Evolutionary conservation across 2,329 filamentous ascomycete species (phyloP).

Genomic region (Lachnellula cervina): DNA sequence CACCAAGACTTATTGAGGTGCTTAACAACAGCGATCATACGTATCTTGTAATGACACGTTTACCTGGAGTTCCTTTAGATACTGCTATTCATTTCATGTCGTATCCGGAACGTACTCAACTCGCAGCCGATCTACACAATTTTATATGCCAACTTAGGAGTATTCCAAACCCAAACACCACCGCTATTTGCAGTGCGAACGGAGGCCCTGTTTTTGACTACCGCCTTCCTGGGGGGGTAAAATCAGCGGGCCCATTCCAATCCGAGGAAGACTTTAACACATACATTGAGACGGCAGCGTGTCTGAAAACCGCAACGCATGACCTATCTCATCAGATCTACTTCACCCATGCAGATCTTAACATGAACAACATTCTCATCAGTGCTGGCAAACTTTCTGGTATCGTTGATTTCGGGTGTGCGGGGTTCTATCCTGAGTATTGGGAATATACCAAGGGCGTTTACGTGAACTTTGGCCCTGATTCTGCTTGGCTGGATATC

Average conservation of each 20-base stretch:
- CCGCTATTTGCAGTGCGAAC: slow-evolving; percentile 1
- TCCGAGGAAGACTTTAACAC: slow-evolving; percentile 2
- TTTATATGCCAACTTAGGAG: background rate
- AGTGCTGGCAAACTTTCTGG: slow-evolving; percentile 1
- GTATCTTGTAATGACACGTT: slow-evolving; percentile 9
- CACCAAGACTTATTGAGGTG: slow-evolving; percentile 5
- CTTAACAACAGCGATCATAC: background rate
- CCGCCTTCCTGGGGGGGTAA: background rate
- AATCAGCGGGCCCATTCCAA: background rate
- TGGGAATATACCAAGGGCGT: slow-evolving; percentile 10
- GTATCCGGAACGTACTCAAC: slow-evolving; percentile 1
- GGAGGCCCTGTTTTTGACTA: slow-evolving; percentile 8
- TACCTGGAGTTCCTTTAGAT: background rate
- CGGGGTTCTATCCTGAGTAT: slow-evolving; percentile 4
- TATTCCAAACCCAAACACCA: slow-evolving; percentile 3
- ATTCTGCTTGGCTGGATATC: background rate
- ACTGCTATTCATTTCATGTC: background rate
- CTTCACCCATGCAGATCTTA: slow-evolving; percentile 6
- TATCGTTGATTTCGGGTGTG: slow-evolving; percentile 6
- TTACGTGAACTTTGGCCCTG: slow-evolving; percentile 1
- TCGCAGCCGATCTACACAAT: background rate
- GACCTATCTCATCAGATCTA: slow-evolving; percentile 1
- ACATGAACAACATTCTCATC: slow-evolving; percentile 4
- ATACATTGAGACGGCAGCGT: background rate
- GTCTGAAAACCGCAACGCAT: background rate